Percentiles rank a stretch among this genome's conserved stretches.
Conservation (phyloP, 495 filamentous ascomycete genomes). For the Daldinia childiae region DNA sequence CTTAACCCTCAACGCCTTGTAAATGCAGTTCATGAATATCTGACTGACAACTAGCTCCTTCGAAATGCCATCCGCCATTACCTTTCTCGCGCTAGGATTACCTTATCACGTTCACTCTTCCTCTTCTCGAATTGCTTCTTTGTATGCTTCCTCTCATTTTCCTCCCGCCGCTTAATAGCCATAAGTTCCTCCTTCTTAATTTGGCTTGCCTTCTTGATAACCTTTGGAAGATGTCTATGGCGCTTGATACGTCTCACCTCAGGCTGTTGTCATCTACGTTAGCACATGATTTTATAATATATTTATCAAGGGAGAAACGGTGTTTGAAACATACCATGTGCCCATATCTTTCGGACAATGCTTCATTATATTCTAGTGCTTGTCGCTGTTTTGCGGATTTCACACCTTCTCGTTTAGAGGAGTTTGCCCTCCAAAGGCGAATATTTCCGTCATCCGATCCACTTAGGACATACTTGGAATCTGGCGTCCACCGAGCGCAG, state of each 20-base stretch:
- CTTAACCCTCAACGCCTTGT: slow-evolving; percentile 39
- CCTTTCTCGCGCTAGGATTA: slow-evolving; percentile 81
- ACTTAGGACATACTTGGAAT: slow-evolving; percentile 81
- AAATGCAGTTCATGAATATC: slow-evolving; percentile 39
- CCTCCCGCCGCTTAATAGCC: slow-evolving; percentile 86
- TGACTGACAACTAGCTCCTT: slow-evolving; percentile 3
- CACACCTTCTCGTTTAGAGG: slow-evolving; percentile 84
- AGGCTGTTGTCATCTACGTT: slow-evolving; percentile 55
- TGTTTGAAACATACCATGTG: slow-evolving; percentile 70
- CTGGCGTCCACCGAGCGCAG: slow-evolving; percentile 82
- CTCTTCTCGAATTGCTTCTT: slow-evolving; percentile 79
- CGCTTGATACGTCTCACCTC: slow-evolving; percentile 90
- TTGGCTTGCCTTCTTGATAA: slow-evolving; percentile 95
- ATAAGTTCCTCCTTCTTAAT: slow-evolving; percentile 93
- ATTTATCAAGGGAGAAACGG: background rate
- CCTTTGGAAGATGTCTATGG: slow-evolving; percentile 91
- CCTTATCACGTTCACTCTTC: slow-evolving; percentile 89
- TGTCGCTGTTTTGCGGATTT: slow-evolving; percentile 84
- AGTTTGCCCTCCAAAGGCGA: slow-evolving; percentile 88
- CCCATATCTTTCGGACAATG: slow-evolving; percentile 81
- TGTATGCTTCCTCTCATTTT: slow-evolving; percentile 92
- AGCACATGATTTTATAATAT: slow-evolving; percentile 6
- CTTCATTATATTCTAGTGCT: slow-evolving; percentile 90
- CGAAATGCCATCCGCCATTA: slow-evolving; percentile 49
- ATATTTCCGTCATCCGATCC: slow-evolving; percentile 90